Base-by-base conservation (phyloP, 768 basidiomycete genomes). In the Strobilomyces echinocephalus region DNA sequence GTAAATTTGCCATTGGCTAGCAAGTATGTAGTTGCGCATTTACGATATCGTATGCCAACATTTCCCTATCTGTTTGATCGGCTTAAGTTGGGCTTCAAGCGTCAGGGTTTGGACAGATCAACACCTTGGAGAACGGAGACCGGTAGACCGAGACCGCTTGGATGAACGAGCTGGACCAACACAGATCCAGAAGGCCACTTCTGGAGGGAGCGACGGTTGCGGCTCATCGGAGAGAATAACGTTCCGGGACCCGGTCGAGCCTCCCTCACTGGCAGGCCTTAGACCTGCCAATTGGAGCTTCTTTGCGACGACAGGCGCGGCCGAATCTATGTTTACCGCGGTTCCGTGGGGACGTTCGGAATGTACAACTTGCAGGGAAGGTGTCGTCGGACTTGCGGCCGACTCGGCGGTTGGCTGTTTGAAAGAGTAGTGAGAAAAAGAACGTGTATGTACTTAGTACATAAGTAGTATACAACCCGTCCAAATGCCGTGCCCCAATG, bases 1-100 rank as follows among this genome's bases (percentile, higher is more conserved):
- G 40, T 52, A 61, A 65, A 58, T 38, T 62, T 49, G 60, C 65
- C 36, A 67, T 67, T 67, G 60, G 64, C 26, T 34, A 8, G 48
- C 5, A 15, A 24, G 5, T 46, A 1, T 12, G 18, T 30, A 3
- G 11, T 49, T 18, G 15, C 26, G 28, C 7, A 47, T 21, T 20
- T 31, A n/a, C 30, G 18, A 33, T 18, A 44, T 24, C 15, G 20
- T 16, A 30, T 46, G 43, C 21, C 46, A 36, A 49, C 31, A 45
- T n/a, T 52, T 18, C 30, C 41, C 40, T n/a, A 57, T 62, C 59
- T 44, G 26, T 20, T 21, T 26, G 49, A 51, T 56, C 44, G 36
- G 12, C 24, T 31, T 7, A n/a, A 20, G 39, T 39, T 20, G 18
- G 39, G 16, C 38, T 16, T n/a, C 38, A 38, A 9, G 20, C 40